Base-by-base conservation (phyloP, 306 rosid genomes). In the Trifolium pratense region DNA sequence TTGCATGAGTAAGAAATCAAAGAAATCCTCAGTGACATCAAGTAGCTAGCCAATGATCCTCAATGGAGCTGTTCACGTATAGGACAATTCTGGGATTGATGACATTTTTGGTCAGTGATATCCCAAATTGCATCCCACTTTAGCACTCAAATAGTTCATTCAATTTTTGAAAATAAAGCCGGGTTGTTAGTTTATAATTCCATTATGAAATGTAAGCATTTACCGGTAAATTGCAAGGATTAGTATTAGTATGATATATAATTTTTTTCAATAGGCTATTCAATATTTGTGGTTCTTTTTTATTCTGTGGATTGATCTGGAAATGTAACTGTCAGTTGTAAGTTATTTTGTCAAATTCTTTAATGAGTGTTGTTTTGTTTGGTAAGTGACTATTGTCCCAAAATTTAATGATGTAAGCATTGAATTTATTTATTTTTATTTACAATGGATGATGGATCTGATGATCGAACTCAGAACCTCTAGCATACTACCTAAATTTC, bases 1-100 rank as follows among this genome's bases (percentile, higher is more conserved):
- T 60, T 89, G 77, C 75, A 76, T 75, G 13, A 82, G 84, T 81
- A 91, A 84, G 81, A 88, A 62, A 65, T 75, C 90, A 10, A 83
- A 45, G 82, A 88, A 85, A 70, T 68, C 78, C 15, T 66, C 7
- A 0, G 37, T 4, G 17, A 11, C 72, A 46, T 52, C 62, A 52
- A 60, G 66, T 59, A 74, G 79, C 49, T 5, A 74, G 79, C 49
- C 5, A 46, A 53, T 71, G 76, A 62, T 25, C 10, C 7, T 20
- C 52, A 70, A 40, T 25, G n/a, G 3, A 20, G 18, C 20, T 29
- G 14, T 60, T 9, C 51, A 36, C 2, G 75, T 61, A n/a, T 9
- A 45, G 56, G 4, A 20, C 36, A 37, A 16, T 46, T 58, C 9
- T 34, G 79, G 84, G 82, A 78, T 74, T 70, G 83, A 80, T 77